phyloP scores from a whole-genome alignment of 2,329 filamentous ascomycete genomes.

The Aspergillus ruber region DNA sequence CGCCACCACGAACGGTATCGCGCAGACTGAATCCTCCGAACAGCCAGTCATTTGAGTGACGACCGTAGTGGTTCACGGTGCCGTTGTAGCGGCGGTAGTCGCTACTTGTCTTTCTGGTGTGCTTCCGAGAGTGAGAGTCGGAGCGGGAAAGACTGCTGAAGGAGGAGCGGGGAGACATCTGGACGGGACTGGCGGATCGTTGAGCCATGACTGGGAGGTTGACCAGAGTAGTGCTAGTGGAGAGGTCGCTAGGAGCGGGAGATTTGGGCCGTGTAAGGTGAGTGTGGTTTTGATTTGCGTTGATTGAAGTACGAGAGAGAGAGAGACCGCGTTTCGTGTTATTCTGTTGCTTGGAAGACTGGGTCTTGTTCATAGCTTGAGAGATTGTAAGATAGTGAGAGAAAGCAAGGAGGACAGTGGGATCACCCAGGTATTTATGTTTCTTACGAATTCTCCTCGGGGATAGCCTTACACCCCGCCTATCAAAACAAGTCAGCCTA shows the following conservation, averaged over 20 bases:
- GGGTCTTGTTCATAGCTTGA: neutral
- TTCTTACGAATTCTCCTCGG: neutral
- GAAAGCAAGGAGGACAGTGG: neutral
- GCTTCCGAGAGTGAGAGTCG: conserved; percentile 9
- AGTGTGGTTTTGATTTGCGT: conserved; percentile 5
- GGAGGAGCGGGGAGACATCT: conserved; percentile 15
- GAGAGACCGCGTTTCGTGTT: conserved; percentile 9
- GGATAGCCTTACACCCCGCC: too few relatives aligned
- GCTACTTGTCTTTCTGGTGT: conserved; percentile 19
- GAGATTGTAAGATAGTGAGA: conserved; percentile 1
- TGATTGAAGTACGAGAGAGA: conserved; percentile 17
- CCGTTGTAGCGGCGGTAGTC: conserved; percentile 35
- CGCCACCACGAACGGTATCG: conserved; percentile 38
- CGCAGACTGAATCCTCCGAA: conserved; percentile 45
- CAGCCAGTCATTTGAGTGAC: conserved; percentile 48
- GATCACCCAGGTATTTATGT: conserved; percentile 2
- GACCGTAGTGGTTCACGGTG: conserved; percentile 41
- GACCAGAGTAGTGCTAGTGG: conserved; percentile 6
- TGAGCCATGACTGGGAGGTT: conserved; percentile 9
- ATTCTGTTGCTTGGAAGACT: neutral
- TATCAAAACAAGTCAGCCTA: neutral
- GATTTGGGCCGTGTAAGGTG: conserved; percentile 18
- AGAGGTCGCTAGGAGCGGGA: conserved; percentile 14
- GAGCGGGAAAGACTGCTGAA: conserved; percentile 1
- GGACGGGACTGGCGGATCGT: conserved; percentile 13